Evolutionary conservation across 352 stramenopile species (phyloP).

Genomic region (Globisporangium orthogonon): DNA sequence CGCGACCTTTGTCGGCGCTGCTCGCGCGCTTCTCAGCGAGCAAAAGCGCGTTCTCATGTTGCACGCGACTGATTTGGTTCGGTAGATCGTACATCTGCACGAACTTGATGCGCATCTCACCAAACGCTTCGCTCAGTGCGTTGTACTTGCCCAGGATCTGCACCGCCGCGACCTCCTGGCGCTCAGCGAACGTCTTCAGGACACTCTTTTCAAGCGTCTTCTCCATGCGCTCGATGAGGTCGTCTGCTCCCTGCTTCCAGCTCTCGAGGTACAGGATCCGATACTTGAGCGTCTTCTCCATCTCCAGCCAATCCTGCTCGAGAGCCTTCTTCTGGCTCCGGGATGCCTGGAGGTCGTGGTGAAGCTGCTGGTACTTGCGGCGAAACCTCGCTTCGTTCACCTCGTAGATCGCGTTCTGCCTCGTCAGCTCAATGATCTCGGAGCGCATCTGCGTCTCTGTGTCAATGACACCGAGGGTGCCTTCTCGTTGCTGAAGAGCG

Average conservation of each 20-base stretch:
- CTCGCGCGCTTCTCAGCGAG: constrained; percentile 24
- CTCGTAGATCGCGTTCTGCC: constrained; percentile 70
- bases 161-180: constrained; percentile 24
- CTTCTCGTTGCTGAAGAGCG: constrained; percentile 18
- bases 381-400: constrained; percentile 78
- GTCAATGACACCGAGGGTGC: constrained; percentile 1
- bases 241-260: constrained; percentile 77
- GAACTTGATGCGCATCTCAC: constrained; percentile 41
- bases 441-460: constrained; percentile 34
- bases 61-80: constrained; percentile 27
- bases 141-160: constrained; percentile 33
- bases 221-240: constrained; percentile 59
- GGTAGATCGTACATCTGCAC: constrained; percentile 42
- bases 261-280: constrained; percentile 89
- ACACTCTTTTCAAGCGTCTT: constrained; percentile 56
- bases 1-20: background rate
- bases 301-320: constrained; percentile 79
- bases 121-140: constrained; percentile 32
- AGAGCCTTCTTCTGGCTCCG: constrained; percentile 26
- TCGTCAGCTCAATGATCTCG: constrained; percentile 62
- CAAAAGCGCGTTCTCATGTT: constrained; percentile 48
- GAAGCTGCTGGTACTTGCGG: constrained; percentile 47
- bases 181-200: constrained; percentile 36
- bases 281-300: constrained; percentile 84
- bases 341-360: constrained; percentile 33